phyloP scores from a whole-genome alignment of 352 stramenopile species.

The Phytophthora fragariaefolia region DNA sequence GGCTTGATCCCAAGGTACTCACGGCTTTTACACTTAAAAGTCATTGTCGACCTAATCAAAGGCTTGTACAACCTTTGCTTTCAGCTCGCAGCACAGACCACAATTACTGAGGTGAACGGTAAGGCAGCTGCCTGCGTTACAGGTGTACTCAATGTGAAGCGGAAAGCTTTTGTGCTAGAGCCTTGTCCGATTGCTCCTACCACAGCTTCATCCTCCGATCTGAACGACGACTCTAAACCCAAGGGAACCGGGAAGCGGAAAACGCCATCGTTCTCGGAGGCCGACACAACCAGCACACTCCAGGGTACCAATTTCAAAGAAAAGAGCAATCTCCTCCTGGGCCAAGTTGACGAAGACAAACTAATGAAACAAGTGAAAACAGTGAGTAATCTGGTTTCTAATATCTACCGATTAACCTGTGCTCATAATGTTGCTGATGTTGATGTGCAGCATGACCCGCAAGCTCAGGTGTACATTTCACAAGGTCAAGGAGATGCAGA shows the following conservation, averaged over 20 bases:
- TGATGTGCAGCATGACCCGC: conserved; percentile 56
- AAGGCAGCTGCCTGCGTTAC: conserved; percentile 67
- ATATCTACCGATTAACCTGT: background rate
- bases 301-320: conserved; percentile 70
- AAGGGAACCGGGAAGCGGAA: conserved; percentile 45
- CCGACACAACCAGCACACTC: conserved; percentile 21
- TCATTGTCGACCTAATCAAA: background rate
- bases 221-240: conserved; percentile 22
- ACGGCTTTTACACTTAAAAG: background rate
- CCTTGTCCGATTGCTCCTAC: conserved; percentile 8
- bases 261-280: conserved; percentile 20
- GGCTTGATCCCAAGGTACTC: conserved; percentile 69
- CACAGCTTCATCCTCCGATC: conserved; percentile 5
- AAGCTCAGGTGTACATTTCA: conserved; percentile 82
- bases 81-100: conserved; percentile 62
- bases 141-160: conserved; percentile 63
- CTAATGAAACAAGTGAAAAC: conserved; percentile 79
- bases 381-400: conserved; percentile 35
- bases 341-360: conserved; percentile 82
- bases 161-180: conserved; percentile 70
- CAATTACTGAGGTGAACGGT: conserved; percentile 75
- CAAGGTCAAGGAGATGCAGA: conserved; percentile 79
- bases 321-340: conserved; percentile 62
- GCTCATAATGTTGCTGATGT: conserved; percentile 5
- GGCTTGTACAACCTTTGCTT: background rate